Evolutionary conservation across 2,329 filamentous ascomycete genomes (phyloP).

Genomic region (Calonectria naviculata): DNA sequence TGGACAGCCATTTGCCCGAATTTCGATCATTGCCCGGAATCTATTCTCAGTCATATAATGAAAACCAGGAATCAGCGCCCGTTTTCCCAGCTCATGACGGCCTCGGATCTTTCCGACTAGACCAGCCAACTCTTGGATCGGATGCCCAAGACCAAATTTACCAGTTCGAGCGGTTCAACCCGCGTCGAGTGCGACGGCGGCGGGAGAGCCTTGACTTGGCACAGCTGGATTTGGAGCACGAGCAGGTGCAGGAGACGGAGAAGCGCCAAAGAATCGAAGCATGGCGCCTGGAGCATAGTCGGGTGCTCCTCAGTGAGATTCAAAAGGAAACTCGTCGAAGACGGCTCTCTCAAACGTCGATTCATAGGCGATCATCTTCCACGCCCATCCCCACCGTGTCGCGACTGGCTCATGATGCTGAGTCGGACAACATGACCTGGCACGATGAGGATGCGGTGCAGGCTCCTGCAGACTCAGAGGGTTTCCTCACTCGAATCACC

Average conservation of each 20-base stretch:
- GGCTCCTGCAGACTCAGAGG: constrained; percentile 66
- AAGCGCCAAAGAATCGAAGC: constrained; percentile 86
- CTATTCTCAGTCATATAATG: constrained; percentile 35
- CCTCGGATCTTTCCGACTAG: constrained; percentile 82
- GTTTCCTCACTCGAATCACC: constrained; percentile 84
- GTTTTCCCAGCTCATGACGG: constrained; percentile 95
- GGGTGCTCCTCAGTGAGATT: constrained; percentile 86
- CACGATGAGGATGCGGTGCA: constrained; percentile 63
- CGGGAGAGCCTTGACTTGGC: constrained; percentile 65
- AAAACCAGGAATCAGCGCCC: constrained; percentile 63
- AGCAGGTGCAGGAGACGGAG: constrained; percentile 73
- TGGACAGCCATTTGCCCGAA: constrained; percentile 91
- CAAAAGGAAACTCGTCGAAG: constrained; percentile 83
- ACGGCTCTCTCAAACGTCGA: constrained; percentile 68
- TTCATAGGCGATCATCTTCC: constrained; percentile 42
- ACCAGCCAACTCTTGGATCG: constrained; percentile 63
- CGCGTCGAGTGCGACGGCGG: constrained; percentile 69
- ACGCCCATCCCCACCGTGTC: constrained; percentile 40
- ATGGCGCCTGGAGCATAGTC: constrained; percentile 93
- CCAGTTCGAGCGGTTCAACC: constrained; percentile 89
- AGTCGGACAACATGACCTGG: constrained; percentile 59
- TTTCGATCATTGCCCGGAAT: constrained; percentile 73
- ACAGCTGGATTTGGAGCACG: constrained; percentile 63
- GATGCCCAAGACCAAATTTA: constrained; percentile 87
- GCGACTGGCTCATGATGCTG: constrained; percentile 41